A percentile compares a stretch with the other conserved stretches of the same genome.
phyloP scores from a whole-genome alignment of 768 basidiomycete species.

The Filobasidium wieringae region DNA sequence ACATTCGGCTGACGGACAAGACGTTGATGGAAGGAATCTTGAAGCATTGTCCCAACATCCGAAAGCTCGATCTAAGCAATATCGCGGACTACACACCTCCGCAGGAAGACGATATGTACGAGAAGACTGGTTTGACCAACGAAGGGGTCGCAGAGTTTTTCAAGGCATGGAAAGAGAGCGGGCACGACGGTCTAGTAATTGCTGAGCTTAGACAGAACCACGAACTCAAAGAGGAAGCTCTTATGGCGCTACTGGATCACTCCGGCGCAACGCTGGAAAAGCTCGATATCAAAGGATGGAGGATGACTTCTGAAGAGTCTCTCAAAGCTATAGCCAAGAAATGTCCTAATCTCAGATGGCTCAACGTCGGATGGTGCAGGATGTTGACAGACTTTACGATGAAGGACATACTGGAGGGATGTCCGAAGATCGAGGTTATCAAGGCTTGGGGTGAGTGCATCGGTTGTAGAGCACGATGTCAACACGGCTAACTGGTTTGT shows the following conservation, averaged over 20 bases:
- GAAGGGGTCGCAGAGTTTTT: conserved; percentile 62
- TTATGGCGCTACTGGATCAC: conserved; percentile 55
- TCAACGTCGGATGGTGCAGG: conserved; percentile 81
- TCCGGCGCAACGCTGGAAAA: conserved; percentile 51
- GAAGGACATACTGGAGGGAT: conserved; percentile 51
- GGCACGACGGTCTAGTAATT: conserved; percentile 24
- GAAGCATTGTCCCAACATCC: conserved; percentile 45
- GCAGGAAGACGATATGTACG: conserved; percentile 3
- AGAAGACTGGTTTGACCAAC: conserved; percentile 48
- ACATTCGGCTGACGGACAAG: conserved; percentile 46
- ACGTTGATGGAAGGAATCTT: conserved; percentile 55
- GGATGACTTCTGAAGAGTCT: conserved; percentile 47
- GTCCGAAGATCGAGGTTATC: conserved; percentile 42
- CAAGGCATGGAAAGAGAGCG: conserved; percentile 42
- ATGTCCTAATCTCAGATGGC: conserved; percentile 44
- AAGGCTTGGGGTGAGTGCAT: conserved; percentile 43
- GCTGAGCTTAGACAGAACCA: conserved; percentile 58
- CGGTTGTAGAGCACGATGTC: neutral
- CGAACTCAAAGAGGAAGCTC: conserved; percentile 46
- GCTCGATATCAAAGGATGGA: conserved; percentile 69
- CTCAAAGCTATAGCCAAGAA: conserved; percentile 38
- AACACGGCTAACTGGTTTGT: neutral
- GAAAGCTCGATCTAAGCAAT: conserved; percentile 48
- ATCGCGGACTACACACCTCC: conserved; percentile 40
- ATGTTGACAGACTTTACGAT: conserved; percentile 70